phyloP scores from a whole-genome alignment of 2,329 filamentous ascomycete genomes.

The Fusarium pilosicola region DNA sequence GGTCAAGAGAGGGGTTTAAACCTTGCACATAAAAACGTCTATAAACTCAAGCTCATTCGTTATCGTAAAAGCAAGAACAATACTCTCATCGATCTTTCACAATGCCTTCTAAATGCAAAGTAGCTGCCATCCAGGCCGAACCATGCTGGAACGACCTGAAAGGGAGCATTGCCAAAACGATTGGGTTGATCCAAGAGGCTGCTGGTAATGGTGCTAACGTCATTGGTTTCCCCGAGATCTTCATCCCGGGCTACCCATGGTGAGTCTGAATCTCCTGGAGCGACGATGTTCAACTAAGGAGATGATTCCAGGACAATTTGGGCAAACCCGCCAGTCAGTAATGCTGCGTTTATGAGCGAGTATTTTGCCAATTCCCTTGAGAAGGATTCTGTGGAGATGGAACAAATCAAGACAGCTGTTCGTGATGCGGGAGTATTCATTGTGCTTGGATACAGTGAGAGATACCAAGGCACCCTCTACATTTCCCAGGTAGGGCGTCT shows the following conservation, averaged over 20 bases:
- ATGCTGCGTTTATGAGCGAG: neutral
- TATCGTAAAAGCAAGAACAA: neutral
- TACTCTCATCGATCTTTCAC: neutral
- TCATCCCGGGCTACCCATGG: neutral
- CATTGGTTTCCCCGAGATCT: neutral
- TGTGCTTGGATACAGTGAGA: neutral
- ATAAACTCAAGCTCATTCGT: rapidly evolving
- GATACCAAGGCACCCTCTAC: neutral
- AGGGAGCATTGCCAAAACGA: neutral
- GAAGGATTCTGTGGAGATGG: neutral
- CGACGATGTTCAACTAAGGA: neutral
- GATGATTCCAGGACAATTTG: neutral
- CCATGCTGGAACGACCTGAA: neutral
- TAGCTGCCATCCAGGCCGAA: neutral
- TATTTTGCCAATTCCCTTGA: neutral
- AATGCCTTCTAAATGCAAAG: neutral
- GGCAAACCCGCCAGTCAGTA: neutral
- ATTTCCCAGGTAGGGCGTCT: neutral
- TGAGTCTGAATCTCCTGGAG: neutral
- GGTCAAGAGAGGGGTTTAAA: neutral
- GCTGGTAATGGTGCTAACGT: neutral
- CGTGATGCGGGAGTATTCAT: neutral
- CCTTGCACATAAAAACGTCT: neutral
- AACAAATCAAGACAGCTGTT: neutral
- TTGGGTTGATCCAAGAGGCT: neutral